Evolutionary conservation across 257 asterid genomes (phyloP), one percentile per base, ranked within the genome.

Genomic region (Handroanthus guayacan): DNA sequence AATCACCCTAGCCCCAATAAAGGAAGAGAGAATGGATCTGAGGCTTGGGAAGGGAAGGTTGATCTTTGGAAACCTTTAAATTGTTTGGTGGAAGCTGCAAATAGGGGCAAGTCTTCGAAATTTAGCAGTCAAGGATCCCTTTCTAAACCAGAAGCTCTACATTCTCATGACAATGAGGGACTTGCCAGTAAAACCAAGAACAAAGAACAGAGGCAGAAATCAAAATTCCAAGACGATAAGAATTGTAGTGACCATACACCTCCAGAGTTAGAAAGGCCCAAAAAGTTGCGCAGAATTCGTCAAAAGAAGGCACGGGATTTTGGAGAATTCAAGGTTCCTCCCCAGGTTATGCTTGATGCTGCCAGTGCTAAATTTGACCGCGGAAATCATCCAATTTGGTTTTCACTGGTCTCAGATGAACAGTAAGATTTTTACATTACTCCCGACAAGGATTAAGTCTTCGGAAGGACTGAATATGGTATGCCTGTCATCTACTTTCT

Each of bases 1-100:
- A 75, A 65, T 78, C 82, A 75, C 67, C 78, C 74, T 62, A 44
- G 78, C 77, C 79, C 85, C 62, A 88, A 79, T 79, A 87, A 87
- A 82, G 89, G 78, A 78, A 83, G 79, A 69, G 91, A 80, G 18
- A 86, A 80, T 72, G 90, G 84, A 74, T 77, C 87, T 76, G 84
- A 77, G 72, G 58, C 90, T 52, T 89, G 91, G 97, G 94, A 89
- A 72, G 96, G 88, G 70, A 87, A 92, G 84, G 88, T 83, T 74
- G 97, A 95, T 89, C 89, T 84, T 44, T 95, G 99, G 99, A 93
- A 93, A 69, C 97, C 99, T 74, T 86, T 93, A 71, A 93, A 88
- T 81, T 90, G 96, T 86, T 89, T 95, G 83, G 99, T 95, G 83
- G 99, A 95, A 79, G 99, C 88, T 74, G 99, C 98, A 76, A 91